Base-by-base conservation (phyloP, 129 eudicot genomes). In the Flaveria trinervia region DNA sequence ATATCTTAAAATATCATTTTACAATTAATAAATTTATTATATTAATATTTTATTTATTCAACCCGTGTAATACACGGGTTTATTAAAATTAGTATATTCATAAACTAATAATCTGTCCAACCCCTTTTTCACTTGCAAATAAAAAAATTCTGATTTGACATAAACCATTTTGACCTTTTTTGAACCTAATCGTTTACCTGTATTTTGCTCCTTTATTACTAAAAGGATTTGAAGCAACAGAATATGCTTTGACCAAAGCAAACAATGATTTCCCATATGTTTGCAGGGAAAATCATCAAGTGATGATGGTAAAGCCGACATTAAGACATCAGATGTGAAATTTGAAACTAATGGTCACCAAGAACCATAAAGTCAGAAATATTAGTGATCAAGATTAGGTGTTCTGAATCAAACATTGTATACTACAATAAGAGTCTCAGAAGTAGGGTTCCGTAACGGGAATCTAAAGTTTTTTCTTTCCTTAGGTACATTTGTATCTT, bases 251-350 rank as follows among this genome's bases (percentile, higher is more conserved):
- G 68, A 62, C 20, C 44, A 62, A 62, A 13, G 45, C 12, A 62
- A 62, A 41, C 20, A 16, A 4, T 59, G 26, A 62, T 62, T 39
- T 17, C 9, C 23, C 18, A 61, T 65, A n/a, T 39, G 7, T 28
- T 46, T 70, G 80, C 83, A 83, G 88, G 85, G 71, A 22, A 81
- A 83, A 68, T 68, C 30, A 73, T 30, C 39, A 30, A 30, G 39
- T 30, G 20, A 13, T 62, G 68, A 28, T 25, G 7, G 67, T 3
- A 61, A 61, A 14, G 1, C 41, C 18, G 25, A 17, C 67, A 61
- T 1, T 62, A 84, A 88, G 73, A 72, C 64, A 70, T 23, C 44
- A 22, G 78, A 56, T 51, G 60, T 45, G 43, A 61, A 77, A 56
- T 15, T 70, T 18, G 60, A 84, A 39, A 43, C 64, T 22, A 83